phyloP scores from a whole-genome alignment of 371 early-diverging fungal genomes.

The Rhizopus delemar region DNA sequence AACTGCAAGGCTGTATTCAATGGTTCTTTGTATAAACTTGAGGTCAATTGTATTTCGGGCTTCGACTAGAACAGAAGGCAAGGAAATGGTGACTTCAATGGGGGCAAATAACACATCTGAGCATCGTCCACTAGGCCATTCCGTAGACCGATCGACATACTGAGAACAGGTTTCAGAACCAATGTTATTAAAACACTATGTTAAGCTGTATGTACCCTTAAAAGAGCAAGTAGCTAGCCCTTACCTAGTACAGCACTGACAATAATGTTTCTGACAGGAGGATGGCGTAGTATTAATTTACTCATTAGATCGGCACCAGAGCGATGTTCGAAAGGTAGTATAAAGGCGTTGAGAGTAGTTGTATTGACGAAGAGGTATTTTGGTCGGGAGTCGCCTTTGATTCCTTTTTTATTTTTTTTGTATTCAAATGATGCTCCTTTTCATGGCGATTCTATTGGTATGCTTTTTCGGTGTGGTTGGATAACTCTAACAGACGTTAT shows the following conservation, averaged over 20 bases:
- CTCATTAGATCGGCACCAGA: constrained; percentile 9
- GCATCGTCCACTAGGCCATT: constrained; percentile 14
- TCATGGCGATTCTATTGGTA: too few relatives aligned
- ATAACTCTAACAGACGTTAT: too few relatives aligned
- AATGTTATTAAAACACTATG: constrained; percentile 5
- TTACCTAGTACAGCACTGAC: constrained; percentile 6
- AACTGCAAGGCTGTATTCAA: constrained; percentile 12
- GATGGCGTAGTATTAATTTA: constrained; percentile 15
- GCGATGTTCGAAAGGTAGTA: constrained; percentile 15
- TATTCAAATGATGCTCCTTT: too few relatives aligned
- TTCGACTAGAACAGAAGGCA: constrained; percentile 8
- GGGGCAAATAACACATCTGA: constrained; percentile 10
- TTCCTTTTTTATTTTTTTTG: too few relatives aligned
- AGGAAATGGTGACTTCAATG: constrained; percentile 8
- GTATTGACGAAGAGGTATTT: too few relatives aligned
- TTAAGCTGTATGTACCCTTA: constrained; percentile 2
- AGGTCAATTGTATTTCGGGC: constrained; percentile 8
- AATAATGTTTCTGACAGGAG: constrained; percentile 17
- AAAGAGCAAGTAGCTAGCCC: not conserved
- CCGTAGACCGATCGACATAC: constrained; percentile 12
- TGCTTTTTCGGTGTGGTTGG: too few relatives aligned
- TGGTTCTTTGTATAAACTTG: constrained; percentile 11
- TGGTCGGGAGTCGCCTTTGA: too few relatives aligned
- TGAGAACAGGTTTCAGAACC: constrained; percentile 8
- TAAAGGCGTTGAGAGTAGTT: constrained; percentile 14